Conservation (phyloP, 2,329 filamentous ascomycete species). For the Trichoderma semiorbis region DNA sequence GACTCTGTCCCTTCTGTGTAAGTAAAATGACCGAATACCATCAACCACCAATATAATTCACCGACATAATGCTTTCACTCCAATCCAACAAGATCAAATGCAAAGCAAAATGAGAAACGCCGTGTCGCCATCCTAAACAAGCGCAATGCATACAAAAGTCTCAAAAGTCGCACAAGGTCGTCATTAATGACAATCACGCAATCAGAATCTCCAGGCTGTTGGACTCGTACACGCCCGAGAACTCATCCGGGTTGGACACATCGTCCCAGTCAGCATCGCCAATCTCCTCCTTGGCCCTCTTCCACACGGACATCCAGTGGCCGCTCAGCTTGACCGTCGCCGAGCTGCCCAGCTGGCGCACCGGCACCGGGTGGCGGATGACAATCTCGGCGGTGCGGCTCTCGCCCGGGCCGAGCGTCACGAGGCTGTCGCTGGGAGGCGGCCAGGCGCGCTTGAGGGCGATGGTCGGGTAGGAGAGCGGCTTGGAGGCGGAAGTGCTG, state of each 20-base stretch:
- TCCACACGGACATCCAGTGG: slow-evolving; percentile 37
- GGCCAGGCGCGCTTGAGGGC: slow-evolving; percentile 36
- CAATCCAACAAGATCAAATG: neutral
- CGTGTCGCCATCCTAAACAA: neutral
- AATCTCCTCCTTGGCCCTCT: slow-evolving; percentile 22
- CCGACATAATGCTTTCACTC: neutral
- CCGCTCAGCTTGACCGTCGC: slow-evolving; percentile 33
- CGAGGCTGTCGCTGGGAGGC: slow-evolving; percentile 31
- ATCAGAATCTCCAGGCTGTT: slow-evolving; percentile 18
- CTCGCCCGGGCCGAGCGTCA: slow-evolving; percentile 36
- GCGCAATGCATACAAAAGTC: neutral
- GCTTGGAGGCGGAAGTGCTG: neutral
- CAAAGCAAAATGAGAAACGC: neutral
- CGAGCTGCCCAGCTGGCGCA: slow-evolving; percentile 31
- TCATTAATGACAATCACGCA: neutral
- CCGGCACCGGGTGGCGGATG: slow-evolving; percentile 32
- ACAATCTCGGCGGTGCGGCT: slow-evolving; percentile 32
- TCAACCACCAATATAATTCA: neutral
- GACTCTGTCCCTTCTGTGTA: neutral
- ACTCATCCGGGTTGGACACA: slow-evolving; percentile 11
- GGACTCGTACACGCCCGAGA: slow-evolving; percentile 17
- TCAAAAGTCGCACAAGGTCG: neutral
- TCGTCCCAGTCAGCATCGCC: slow-evolving; percentile 18
- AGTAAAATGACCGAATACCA: neutral
- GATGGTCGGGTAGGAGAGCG: slow-evolving; percentile 33